phyloP scores from a whole-genome alignment of 1,284 basidiomycete genomes.

The Ceratobasidium theobromae region DNA sequence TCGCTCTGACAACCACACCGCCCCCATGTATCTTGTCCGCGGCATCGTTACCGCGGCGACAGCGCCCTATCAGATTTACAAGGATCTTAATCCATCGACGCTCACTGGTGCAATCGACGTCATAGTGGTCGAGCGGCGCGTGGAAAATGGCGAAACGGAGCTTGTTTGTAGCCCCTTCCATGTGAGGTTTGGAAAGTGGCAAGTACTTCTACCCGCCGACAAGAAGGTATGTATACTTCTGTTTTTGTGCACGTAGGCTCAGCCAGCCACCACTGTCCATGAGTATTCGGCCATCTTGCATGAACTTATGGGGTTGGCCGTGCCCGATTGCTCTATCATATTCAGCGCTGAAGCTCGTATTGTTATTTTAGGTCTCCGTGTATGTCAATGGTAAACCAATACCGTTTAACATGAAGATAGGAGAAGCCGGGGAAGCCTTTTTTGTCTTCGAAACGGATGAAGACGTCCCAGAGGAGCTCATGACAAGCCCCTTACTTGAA shows the following conservation, averaged over 20 bases:
- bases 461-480: slow-evolving; percentile 88
- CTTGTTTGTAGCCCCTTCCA: slow-evolving; percentile 96
- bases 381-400: slow-evolving; percentile 77
- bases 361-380: slow-evolving; percentile 65
- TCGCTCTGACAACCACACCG: not conserved
- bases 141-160: slow-evolving; percentile 64
- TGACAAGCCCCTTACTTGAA: slow-evolving; percentile 85
- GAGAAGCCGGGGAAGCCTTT: slow-evolving; percentile 98
- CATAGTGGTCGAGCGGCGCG: slow-evolving; percentile 82
- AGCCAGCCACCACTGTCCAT: slow-evolving; percentile 33
- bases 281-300: too few relatives aligned
- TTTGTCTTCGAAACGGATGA: slow-evolving; percentile 98
- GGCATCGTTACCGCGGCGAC: slow-evolving; percentile 73
- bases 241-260: not conserved
- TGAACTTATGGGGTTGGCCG: too few relatives aligned
- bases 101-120: slow-evolving; percentile 97
- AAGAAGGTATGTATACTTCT: slow-evolving; percentile 67
- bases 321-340: not conserved
- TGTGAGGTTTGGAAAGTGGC: slow-evolving; percentile 97
- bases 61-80: slow-evolving; percentile 84
- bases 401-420: slow-evolving; percentile 98
- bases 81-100: slow-evolving; percentile 86
- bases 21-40: slow-evolving; percentile 74
- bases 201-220: slow-evolving; percentile 90
- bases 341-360: not conserved